Conservation (phyloP, 169 alveolate species). For the Plasmodium sp. region DNA sequence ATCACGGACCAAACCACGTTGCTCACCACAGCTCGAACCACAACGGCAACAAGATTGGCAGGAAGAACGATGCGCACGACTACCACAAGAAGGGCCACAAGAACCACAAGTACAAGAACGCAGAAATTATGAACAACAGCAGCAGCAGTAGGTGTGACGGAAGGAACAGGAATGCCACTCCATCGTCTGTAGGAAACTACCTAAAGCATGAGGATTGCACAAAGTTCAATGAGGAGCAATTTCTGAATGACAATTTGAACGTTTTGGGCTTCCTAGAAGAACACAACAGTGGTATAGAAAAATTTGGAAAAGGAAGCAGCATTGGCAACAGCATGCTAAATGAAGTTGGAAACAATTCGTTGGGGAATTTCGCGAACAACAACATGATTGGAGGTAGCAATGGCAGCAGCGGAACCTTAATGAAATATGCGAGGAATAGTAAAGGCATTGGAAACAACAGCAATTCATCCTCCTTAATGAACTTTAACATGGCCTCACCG, state of each 20-base stretch:
- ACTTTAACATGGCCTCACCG: background rate
- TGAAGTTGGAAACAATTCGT: background rate
- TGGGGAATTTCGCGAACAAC: background rate
- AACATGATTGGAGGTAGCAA: background rate
- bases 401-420: background rate
- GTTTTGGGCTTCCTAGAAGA: slow-evolving; percentile 42
- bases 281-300: slow-evolving; percentile 6
- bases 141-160: background rate
- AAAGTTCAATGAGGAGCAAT: slow-evolving; percentile 51
- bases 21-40: background rate
- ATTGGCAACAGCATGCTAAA: background rate
- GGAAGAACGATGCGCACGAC: background rate
- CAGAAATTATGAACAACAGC: background rate
- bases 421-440: background rate
- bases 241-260: slow-evolving; percentile 38
- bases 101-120: background rate
- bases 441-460: background rate
- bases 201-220: slow-evolving; percentile 15
- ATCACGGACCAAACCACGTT: background rate
- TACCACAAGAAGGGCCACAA: slow-evolving; percentile 1
- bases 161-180: background rate
- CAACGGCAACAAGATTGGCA: background rate
- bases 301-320: slow-evolving; percentile 6
- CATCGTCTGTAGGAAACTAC: background rate
- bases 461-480: background rate